Evolutionary conservation across 345 rosid species (phyloP).

Genomic region (Hibiscus trionum): DNA sequence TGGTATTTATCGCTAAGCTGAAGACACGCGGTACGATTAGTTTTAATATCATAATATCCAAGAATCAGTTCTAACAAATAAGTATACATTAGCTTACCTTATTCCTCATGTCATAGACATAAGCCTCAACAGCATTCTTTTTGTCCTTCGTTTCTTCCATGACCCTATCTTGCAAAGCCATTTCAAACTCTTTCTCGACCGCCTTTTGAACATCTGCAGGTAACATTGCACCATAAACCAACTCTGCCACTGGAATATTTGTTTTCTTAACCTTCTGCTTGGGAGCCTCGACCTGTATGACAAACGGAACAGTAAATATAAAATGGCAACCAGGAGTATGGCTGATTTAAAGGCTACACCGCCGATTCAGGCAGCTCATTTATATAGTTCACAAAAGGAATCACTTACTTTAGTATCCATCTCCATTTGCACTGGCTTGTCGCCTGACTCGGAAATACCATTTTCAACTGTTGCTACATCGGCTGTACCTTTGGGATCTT

Average conservation of each 20-base stretch:
- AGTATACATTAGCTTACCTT: conserved; percentile 38
- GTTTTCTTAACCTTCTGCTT: conserved; percentile 91
- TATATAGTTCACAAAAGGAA: neutral
- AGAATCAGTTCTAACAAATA: neutral
- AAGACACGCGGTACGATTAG: conserved; percentile 15
- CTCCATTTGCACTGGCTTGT: conserved; percentile 75
- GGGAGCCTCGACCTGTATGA: conserved; percentile 59
- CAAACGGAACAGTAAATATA: neutral
- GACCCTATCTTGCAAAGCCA: conserved; percentile 95
- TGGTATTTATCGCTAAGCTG: conserved; percentile 79
- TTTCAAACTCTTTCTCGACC: conserved; percentile 89
- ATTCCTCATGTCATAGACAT: conserved; percentile 94
- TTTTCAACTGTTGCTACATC: conserved; percentile 50
- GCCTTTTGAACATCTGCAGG: conserved; percentile 73
- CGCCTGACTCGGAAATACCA: conserved; percentile 64
- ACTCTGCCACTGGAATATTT: conserved; percentile 58
- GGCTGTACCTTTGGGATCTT: conserved; percentile 58
- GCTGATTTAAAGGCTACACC: neutral
- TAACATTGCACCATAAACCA: conserved; percentile 61
- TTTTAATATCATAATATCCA: neutral
- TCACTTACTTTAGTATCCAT: conserved; percentile 59
- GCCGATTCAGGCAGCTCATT: neutral
- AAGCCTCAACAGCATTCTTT: conserved; percentile 97
- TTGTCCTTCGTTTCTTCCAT: conserved; percentile 97
- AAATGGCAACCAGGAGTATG: neutral